Conservation (phyloP, 2,329 filamentous ascomycete genomes). For the Dactylellina drechsleri region DNA sequence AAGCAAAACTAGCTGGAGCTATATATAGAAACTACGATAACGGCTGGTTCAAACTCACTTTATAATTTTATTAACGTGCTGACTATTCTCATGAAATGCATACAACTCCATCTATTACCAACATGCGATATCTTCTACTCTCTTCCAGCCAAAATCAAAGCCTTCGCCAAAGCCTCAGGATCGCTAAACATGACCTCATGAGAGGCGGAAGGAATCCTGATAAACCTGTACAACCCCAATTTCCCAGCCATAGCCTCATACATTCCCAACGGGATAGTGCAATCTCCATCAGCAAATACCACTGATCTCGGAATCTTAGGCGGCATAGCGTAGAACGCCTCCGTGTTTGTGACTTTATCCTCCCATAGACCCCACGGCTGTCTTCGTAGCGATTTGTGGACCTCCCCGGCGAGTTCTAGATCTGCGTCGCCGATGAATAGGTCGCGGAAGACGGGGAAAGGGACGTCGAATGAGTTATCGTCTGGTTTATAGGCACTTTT, state of each 20-base stretch:
- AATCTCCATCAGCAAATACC: slow-evolving; percentile 27
- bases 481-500: slow-evolving; percentile 6
- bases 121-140: slow-evolving; percentile 9
- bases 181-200: slow-evolving; percentile 43
- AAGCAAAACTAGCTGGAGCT: no score
- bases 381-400: slow-evolving; percentile 16
- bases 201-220: slow-evolving; percentile 16
- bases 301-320: slow-evolving; percentile 38
- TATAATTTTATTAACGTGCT: neutral
- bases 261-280: slow-evolving; percentile 23
- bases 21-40: no score
- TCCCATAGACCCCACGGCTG: slow-evolving; percentile 37
- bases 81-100: no score
- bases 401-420: slow-evolving; percentile 3
- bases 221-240: slow-evolving; percentile 20
- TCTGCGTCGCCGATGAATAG: slow-evolving; percentile 35
- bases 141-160: slow-evolving; percentile 27
- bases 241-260: slow-evolving; percentile 32
- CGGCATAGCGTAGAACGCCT: slow-evolving; percentile 17
- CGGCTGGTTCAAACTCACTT: neutral
- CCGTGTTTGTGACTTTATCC: slow-evolving; percentile 16
- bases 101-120: no score
- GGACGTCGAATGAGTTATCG: slow-evolving; percentile 27
- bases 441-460: slow-evolving; percentile 41
- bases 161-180: slow-evolving; percentile 36